Evolutionary conservation across 2,329 filamentous ascomycete genomes (phyloP).

Genomic region (Fusarium equiseti): DNA sequence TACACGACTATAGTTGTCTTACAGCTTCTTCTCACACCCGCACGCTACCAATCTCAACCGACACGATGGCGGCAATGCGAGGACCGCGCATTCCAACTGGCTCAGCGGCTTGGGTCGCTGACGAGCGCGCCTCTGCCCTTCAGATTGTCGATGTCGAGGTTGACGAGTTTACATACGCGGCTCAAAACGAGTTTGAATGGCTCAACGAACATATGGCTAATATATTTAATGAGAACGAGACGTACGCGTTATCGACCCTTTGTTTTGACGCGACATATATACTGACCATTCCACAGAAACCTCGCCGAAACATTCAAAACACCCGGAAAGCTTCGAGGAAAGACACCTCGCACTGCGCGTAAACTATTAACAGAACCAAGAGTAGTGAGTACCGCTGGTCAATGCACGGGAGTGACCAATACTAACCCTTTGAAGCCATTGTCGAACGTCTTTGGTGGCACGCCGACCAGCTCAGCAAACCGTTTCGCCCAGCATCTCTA

Average conservation of each 20-base stretch:
- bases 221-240: constrained; percentile 86
- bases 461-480: constrained; percentile 65
- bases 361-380: constrained; percentile 71
- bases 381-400: constrained; percentile 65
- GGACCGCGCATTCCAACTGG: constrained; percentile 77
- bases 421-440: constrained; percentile 63
- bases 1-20: constrained; percentile 33
- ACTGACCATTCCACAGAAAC: constrained; percentile 68
- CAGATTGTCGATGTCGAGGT: constrained; percentile 83
- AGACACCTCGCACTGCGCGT: constrained; percentile 79
- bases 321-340: constrained; percentile 83
- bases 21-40: constrained; percentile 8
- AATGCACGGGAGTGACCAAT: background rate
- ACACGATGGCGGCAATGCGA: constrained; percentile 60
- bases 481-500: constrained; percentile 64
- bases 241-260: constrained; percentile 65
- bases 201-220: constrained; percentile 98
- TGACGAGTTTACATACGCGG: constrained; percentile 93
- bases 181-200: constrained; percentile 96
- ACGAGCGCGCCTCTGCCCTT: constrained; percentile 83
- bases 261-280: constrained; percentile 7
- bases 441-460: constrained; percentile 69
- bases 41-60: constrained; percentile 28
- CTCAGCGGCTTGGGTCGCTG: constrained; percentile 84
- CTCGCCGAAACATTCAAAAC: constrained; percentile 97